These are phyloP conservation scores for Neonectria neomacrospora DNA, from an alignment of 2,329 filamentous ascomycete species.

Conservation along the genomic window DNA sequence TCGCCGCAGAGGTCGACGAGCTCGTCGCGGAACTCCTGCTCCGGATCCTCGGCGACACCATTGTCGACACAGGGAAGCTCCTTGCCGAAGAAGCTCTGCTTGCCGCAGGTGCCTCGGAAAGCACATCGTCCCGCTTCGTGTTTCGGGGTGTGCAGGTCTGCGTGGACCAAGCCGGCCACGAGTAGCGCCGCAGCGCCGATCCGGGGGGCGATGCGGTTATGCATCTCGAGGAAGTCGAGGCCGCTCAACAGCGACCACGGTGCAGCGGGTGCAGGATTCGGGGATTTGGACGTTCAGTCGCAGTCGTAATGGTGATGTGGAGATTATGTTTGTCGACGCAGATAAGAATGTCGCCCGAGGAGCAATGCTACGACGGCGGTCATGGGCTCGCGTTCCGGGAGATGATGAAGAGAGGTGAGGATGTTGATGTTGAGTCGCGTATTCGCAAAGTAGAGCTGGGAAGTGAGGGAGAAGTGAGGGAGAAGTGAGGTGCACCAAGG, in stretches of 20 bases:
- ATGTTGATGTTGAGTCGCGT: conserved; percentile 14
- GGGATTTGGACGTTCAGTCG: conserved; percentile 26
- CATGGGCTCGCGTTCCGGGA: not conserved
- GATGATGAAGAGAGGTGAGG: conserved; percentile 6
- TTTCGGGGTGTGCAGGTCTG: conserved; percentile 61
- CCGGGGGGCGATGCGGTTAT: conserved; percentile 46
- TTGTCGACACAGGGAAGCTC: conserved; percentile 95
- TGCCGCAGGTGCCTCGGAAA: conserved; percentile 90
- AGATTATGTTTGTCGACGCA: conserved; percentile 27
- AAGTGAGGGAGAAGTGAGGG: conserved; percentile 14
- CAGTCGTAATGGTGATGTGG: conserved; percentile 12
- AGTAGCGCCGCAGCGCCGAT: conserved; percentile 48
- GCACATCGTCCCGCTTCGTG: conserved; percentile 92
- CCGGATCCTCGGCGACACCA: conserved; percentile 78
- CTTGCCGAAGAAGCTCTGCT: conserved; percentile 88
- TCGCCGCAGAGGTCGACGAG: conserved; percentile 87
- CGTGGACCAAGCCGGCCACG: conserved; percentile 41
- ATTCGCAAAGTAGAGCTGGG: conserved; percentile 5
- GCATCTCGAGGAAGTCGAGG: conserved; percentile 44
- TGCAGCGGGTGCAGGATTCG: conserved; percentile 31
- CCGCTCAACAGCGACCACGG: conserved; percentile 32
- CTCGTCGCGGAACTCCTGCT: conserved; percentile 76
- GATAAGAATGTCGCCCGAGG: conserved; percentile 25
- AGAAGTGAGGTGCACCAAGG: conserved; percentile 25
- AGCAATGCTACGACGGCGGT: not conserved